Conservation (phyloP, 2,329 filamentous ascomycete species). For the Bipolaris victoriae region DNA sequence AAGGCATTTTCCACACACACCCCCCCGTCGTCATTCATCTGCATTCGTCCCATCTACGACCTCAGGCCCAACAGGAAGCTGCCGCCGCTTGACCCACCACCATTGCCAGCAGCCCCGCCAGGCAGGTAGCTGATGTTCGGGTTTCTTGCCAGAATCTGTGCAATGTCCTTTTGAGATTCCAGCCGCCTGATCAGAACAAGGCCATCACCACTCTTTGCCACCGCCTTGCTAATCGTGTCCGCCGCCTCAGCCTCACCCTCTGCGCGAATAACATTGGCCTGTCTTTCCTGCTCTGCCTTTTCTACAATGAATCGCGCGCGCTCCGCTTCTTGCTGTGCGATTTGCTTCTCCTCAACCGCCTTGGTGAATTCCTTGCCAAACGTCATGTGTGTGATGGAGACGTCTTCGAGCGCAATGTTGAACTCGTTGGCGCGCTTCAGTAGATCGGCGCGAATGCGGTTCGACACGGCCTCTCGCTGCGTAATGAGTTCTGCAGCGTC, state of each 20-base stretch:
- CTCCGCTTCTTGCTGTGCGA: slow-evolving; percentile 98
- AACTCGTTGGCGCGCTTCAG: slow-evolving; percentile 93
- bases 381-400: slow-evolving; percentile 99
- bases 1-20: slow-evolving; percentile 25
- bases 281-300: slow-evolving; percentile 96
- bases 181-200: slow-evolving; percentile 96
- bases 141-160: slow-evolving; percentile 84
- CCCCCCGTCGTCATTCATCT: slow-evolving; percentile 3
- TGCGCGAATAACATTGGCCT: slow-evolving; percentile 96
- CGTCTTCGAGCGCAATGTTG: slow-evolving; percentile 98
- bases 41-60: slow-evolving; percentile 37
- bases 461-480: slow-evolving; percentile 93
- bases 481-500: slow-evolving; percentile 77
- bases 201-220: slow-evolving; percentile 90
- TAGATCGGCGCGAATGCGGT: slow-evolving; percentile 91
- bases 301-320: slow-evolving; percentile 97
- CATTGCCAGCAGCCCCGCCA: slow-evolving; percentile 66
- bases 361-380: slow-evolving; percentile 99
- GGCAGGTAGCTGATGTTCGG: slow-evolving; percentile 97
- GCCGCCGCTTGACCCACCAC: slow-evolving; percentile 65
- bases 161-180: slow-evolving; percentile 95
- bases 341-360: slow-evolving; percentile 99
- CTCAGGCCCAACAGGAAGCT: slow-evolving; percentile 72
- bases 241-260: slow-evolving; percentile 98
- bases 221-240: slow-evolving; percentile 91